A percentile compares a stretch with the other conserved stretches of the same genome.
phyloP scores from a whole-genome alignment of 1,284 basidiomycete species.

The Ustilago bromivora region DNA sequence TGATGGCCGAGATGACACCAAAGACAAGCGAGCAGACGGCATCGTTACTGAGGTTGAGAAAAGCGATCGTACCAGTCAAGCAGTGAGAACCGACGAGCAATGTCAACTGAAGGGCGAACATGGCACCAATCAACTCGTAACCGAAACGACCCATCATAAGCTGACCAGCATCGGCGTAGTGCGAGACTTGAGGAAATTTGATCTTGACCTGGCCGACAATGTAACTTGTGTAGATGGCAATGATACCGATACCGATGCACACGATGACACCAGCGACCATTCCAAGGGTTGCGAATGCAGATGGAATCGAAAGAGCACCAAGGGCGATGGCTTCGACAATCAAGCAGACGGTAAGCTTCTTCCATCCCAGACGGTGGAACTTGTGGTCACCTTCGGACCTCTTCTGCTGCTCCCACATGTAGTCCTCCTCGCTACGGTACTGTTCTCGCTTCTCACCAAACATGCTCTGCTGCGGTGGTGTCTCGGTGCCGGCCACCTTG shows the following conservation, averaged over 20 bases:
- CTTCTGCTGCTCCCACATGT: constrained; percentile 56
- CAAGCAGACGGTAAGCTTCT: constrained; percentile 59
- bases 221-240: constrained; percentile 59
- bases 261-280: constrained; percentile 59
- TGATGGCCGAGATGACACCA: constrained; percentile 58
- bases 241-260: constrained; percentile 53
- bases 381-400: constrained; percentile 50
- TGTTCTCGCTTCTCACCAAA: constrained; percentile 55
- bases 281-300: constrained; percentile 59
- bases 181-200: constrained; percentile 53
- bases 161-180: constrained; percentile 57
- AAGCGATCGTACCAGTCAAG: constrained; percentile 61
- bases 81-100: constrained; percentile 59
- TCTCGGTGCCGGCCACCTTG: constrained; percentile 4
- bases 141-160: constrained; percentile 58
- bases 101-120: constrained; percentile 58
- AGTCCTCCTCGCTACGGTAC: constrained; percentile 54
- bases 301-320: constrained; percentile 54
- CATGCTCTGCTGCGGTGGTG: constrained; percentile 34
- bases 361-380: constrained; percentile 60
- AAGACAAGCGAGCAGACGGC: constrained; percentile 59
- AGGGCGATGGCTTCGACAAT: constrained; percentile 65
- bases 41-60: constrained; percentile 53
- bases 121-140: constrained; percentile 51
- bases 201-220: constrained; percentile 59